Base-by-base conservation (phyloP, 805 yeast genomes). In the Hanseniaspora pseudoguilliermondii region DNA sequence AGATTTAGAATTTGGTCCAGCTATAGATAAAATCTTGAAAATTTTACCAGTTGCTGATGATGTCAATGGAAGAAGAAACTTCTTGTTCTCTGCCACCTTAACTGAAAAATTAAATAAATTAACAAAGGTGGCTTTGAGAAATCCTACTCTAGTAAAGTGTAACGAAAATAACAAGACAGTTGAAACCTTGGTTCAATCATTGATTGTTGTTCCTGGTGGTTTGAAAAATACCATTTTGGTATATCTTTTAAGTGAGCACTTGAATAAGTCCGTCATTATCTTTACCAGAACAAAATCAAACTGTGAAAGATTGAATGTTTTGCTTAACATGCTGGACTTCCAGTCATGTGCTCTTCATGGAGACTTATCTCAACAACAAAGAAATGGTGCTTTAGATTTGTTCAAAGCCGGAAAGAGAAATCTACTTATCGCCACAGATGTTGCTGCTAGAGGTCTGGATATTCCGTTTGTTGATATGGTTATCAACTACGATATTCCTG, bases 1-100 rank as follows among this genome's bases (percentile, higher is more conserved):
- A 64, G 98, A 93, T 72, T 80, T 91, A 86, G 98, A 91, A 67
- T 91, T 91, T 65, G 97, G 96, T 15, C 96, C 96, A 41, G 95
- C 90, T 16, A 74, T 91, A 60, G 96, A 88, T 65, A 84, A 84
- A 66, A 86, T 91, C 59, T 73, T 91, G 56, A 83, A 82, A 60
- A 79, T 87, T 50, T 84, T 91, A 42, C 98, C 98, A 9, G 76
- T 79, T 41, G 84, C 87, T 59, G 72, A 81, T 36, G 56, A 53
- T 18, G 10, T 34, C 6, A 53, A 53, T 32, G 56, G 56, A 20
- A 78, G 93, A 69, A 87, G 89, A 5, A 85, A 93, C 0, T 88
- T 84, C 63, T 71, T 91, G 55, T 91, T 90, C 65, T 86, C 96
- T 34, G 98, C 98, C n/a, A 91, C 98, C 0, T 86, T 95, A 83